phyloP scores from a whole-genome alignment of 176 grass and related monocot genomes.

The Lolium multiflorum region DNA sequence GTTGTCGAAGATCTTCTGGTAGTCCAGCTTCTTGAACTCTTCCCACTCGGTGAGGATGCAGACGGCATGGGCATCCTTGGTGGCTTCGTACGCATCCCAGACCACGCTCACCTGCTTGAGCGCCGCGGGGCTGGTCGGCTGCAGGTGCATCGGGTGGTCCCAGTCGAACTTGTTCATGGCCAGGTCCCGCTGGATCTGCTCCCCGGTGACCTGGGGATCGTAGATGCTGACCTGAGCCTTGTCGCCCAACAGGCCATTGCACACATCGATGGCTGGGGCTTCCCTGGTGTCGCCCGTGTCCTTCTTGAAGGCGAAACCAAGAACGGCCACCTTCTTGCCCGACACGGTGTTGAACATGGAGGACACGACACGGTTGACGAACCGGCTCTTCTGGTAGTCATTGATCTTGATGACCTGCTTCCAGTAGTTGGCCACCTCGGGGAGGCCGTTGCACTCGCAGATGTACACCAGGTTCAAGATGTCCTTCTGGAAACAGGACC shows the following conservation, averaged over 20 bases:
- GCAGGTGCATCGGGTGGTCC: conserved; percentile 88
- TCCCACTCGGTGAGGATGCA: conserved; percentile 91
- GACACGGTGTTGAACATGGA: conserved; percentile 42
- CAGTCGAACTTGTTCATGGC: conserved; percentile 90
- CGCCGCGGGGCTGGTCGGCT: conserved; percentile 66
- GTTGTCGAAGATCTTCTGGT: conserved; percentile 71
- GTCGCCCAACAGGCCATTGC: conserved; percentile 77
- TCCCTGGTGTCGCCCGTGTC: conserved; percentile 91
- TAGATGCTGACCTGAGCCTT: conserved; percentile 86
- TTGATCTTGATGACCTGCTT: conserved; percentile 98
- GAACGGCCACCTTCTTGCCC: conserved; percentile 27
- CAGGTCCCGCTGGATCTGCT: conserved; percentile 84
- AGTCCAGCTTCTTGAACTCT: conserved; percentile 82
- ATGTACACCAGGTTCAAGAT: conserved; percentile 90
- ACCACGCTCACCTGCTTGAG: conserved; percentile 79
- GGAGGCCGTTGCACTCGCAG: conserved; percentile 88
- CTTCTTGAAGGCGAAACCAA: conserved; percentile 73
- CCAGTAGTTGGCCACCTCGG: conserved; percentile 88
- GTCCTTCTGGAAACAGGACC: conserved; percentile 91
- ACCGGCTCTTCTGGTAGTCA: conserved; percentile 87
- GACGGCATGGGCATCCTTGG: conserved; percentile 71
- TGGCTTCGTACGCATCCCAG: conserved; percentile 80
- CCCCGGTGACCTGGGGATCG: conserved; percentile 80
- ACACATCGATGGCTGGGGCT: conserved; percentile 80
- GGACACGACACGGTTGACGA: conserved; percentile 51